Evolutionary conservation across 805 yeast species (phyloP).

Genomic region (Candida caryicola): DNA sequence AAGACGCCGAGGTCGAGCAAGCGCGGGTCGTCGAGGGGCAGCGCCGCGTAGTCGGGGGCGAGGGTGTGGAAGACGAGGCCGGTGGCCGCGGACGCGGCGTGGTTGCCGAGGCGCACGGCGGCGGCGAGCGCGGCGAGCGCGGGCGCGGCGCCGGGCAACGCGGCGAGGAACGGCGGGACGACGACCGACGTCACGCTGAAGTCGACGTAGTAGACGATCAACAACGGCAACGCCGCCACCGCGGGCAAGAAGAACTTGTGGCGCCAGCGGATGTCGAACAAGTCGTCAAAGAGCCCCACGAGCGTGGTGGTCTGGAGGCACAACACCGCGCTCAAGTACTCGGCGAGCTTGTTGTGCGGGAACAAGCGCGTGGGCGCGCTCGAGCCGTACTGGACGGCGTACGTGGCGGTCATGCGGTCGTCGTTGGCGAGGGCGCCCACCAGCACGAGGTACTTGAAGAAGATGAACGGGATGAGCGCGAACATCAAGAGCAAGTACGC

Average conservation of each 20-base stretch:
- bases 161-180: constrained; percentile 66
- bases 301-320: constrained; percentile 81
- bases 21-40: constrained; percentile 37
- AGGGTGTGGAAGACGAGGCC: constrained; percentile 41
- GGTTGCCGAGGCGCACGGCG: constrained; percentile 29
- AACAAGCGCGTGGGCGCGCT: constrained; percentile 42
- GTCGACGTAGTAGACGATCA: constrained; percentile 89
- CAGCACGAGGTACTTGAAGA: constrained; percentile 68
- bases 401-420: constrained; percentile 28
- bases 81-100: constrained; percentile 28
- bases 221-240: constrained; percentile 85
- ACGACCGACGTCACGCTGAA: constrained; percentile 87
- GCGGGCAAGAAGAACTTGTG: constrained; percentile 96
- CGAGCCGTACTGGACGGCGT: constrained; percentile 33
- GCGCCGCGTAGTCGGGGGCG: constrained; percentile 30
- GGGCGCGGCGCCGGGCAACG: constrained; percentile 27
- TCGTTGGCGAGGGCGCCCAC: constrained; percentile 37
- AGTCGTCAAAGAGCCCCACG: constrained; percentile 88
- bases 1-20: constrained; percentile 72
- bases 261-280: constrained; percentile 96
- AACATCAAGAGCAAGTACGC: constrained; percentile 80
- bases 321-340: constrained; percentile 78
- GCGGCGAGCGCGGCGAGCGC: constrained; percentile 19
- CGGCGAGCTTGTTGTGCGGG: constrained; percentile 81
- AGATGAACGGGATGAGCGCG: constrained; percentile 82